phyloP scores from a whole-genome alignment of 352 stramenopile genomes.

The Phytophthora agathidicida region DNA sequence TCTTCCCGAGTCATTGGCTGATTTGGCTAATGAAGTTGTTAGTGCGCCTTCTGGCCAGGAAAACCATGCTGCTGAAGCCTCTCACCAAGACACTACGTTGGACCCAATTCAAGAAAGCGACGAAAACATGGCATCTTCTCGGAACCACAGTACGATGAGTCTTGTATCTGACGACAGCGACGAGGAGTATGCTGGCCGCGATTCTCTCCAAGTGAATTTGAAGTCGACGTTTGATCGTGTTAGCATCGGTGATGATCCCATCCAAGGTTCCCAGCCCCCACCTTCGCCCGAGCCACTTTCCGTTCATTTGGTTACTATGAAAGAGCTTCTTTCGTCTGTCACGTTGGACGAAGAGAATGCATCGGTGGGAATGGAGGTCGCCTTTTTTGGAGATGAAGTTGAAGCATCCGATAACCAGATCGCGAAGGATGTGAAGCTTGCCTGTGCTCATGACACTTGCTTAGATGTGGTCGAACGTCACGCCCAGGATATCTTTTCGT shows the following conservation, averaged over 20 bases:
- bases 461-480: slow-evolving; percentile 52
- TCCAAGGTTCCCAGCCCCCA: slow-evolving; percentile 10
- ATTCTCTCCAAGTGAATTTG: slow-evolving; percentile 77
- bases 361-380: slow-evolving; percentile 3
- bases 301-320: slow-evolving; percentile 45
- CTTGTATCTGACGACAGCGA: slow-evolving; percentile 71
- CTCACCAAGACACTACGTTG: slow-evolving; percentile 47
- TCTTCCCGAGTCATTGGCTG: slow-evolving; percentile 26
- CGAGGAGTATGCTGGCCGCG: slow-evolving; percentile 50
- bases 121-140: slow-evolving; percentile 58
- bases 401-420: not conserved
- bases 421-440: slow-evolving; percentile 38
- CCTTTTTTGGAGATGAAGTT: slow-evolving; percentile 33
- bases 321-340: slow-evolving; percentile 43
- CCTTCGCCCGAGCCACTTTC: slow-evolving; percentile 9
- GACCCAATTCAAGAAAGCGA: slow-evolving; percentile 73
- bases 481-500: slow-evolving; percentile 54
- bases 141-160: slow-evolving; percentile 76
- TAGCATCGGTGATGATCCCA: slow-evolving; percentile 33
- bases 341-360: slow-evolving; percentile 31
- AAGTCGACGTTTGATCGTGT: slow-evolving; percentile 77
- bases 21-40: slow-evolving; percentile 36
- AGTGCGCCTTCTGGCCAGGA: slow-evolving; percentile 20
- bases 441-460: slow-evolving; percentile 45
- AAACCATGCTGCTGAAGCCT: slow-evolving; percentile 6